Evolutionary conservation across 2,329 filamentous ascomycete species (phyloP).

Genomic region (Talaromyces sp.): DNA sequence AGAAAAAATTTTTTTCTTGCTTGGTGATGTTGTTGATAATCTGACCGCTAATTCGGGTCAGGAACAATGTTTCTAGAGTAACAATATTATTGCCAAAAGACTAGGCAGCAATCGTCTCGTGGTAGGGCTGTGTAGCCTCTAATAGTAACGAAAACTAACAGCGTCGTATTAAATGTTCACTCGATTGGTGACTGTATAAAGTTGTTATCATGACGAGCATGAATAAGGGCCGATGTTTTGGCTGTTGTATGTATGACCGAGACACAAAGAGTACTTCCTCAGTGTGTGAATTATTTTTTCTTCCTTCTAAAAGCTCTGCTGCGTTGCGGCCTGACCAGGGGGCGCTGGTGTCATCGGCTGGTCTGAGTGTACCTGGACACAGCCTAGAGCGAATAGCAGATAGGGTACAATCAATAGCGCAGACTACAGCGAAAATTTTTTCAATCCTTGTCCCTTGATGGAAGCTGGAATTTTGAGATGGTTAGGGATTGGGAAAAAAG

Average conservation of each 20-base stretch:
- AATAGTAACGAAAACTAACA: not conserved
- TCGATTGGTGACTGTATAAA: not conserved
- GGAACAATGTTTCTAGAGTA: constrained; percentile 16
- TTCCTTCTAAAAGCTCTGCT: constrained; percentile 10
- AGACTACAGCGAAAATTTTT: constrained; percentile 7
- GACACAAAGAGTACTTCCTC: not conserved
- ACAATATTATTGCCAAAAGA: not conserved
- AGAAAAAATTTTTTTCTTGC: constrained; percentile 9
- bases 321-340: constrained; percentile 19
- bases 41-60: constrained; percentile 19
- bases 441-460: constrained; percentile 7
- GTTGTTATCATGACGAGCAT: not conserved
- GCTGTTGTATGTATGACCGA: not conserved
- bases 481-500: too few relatives aligned
- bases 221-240: not conserved
- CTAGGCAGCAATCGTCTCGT: constrained; percentile 15
- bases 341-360: constrained; percentile 18
- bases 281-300: constrained; percentile 3
- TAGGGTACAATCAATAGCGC: constrained; percentile 7
- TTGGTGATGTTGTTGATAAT: constrained; percentile 13
- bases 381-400: constrained; percentile 4
- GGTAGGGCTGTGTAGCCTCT: constrained; percentile 3
- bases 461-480: not conserved
- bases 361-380: constrained; percentile 15
- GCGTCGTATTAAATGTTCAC: not conserved